A percentile compares a stretch with the other conserved stretches of the same genome.
These are phyloP conservation scores for Ceratocystis diversiconidia DNA, from an alignment of 2,329 filamentous ascomycete species.

Conservation along the genomic window DNA sequence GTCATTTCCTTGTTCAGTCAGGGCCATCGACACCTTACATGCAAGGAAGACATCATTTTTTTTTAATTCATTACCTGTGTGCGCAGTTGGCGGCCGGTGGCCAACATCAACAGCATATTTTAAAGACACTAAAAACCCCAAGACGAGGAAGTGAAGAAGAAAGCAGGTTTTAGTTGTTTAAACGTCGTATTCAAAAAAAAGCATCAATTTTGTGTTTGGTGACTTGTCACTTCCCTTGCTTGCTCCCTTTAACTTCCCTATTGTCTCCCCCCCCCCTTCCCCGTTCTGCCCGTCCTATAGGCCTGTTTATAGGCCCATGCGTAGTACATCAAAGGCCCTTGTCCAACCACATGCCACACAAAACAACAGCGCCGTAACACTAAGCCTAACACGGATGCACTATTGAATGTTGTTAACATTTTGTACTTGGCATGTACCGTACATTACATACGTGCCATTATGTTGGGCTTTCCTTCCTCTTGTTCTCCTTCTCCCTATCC, in stretches of 20 bases:
- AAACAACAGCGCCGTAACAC: slow-evolving; percentile 2
- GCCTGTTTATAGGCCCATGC: background rate
- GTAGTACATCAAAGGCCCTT: background rate
- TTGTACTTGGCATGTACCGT: too few species aligned
- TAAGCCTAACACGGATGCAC: background rate
- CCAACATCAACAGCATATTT: background rate
- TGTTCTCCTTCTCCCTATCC: too few species aligned
- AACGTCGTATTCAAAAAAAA: slow-evolving; percentile 7
- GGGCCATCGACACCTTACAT: background rate
- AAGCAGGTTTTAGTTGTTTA: slow-evolving; percentile 17
- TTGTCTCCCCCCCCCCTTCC: background rate
- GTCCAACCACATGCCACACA: background rate
- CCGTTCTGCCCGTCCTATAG: background rate
- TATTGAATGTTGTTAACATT: too few species aligned
- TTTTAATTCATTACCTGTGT: too few species aligned
- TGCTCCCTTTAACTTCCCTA: background rate
- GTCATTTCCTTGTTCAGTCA: background rate
- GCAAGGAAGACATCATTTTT: background rate
- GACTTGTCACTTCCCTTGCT: background rate
- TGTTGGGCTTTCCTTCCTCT: background rate
- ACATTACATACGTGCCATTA: background rate
- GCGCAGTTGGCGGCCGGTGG: background rate
- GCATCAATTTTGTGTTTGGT: background rate
- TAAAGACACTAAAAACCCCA: background rate
- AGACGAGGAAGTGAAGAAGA: background rate